phyloP scores from a whole-genome alignment of 495 filamentous ascomycete species.

The Hypoxylon cercidicola region DNA sequence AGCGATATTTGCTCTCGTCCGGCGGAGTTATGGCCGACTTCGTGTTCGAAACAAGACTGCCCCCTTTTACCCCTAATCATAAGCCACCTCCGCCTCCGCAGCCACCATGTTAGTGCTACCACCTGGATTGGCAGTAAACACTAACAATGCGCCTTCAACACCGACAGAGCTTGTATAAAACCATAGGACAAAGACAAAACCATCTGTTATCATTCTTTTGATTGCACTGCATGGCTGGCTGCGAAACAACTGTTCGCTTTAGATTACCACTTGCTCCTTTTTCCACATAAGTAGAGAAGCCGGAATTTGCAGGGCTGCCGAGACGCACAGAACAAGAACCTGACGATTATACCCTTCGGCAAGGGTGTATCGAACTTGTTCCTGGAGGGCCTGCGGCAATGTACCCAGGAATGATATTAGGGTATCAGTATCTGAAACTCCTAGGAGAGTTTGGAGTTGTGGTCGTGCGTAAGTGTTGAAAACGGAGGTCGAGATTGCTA shows the following conservation, averaged over 20 bases:
- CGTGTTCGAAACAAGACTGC: too few species aligned
- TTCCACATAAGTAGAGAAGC: slow-evolving; percentile 33
- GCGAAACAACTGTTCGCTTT: background rate
- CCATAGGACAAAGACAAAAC: too few species aligned
- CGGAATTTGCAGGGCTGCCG: slow-evolving; percentile 32
- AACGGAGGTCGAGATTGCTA: slow-evolving; percentile 32
- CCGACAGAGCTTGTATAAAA: too few species aligned
- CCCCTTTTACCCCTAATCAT: too few species aligned
- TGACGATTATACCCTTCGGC: slow-evolving; percentile 35
- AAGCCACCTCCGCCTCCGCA: too few species aligned
- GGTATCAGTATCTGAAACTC: background rate
- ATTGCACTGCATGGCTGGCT: too few species aligned
- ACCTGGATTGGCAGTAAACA: too few species aligned
- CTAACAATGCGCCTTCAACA: too few species aligned
- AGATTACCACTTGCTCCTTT: slow-evolving; percentile 21
- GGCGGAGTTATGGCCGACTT: too few species aligned
- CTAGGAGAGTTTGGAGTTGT: slow-evolving; percentile 4
- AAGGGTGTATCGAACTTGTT: slow-evolving; percentile 4
- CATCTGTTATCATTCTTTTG: too few species aligned
- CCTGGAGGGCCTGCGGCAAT: slow-evolving; percentile 12
- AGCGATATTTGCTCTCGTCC: too few species aligned
- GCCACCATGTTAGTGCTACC: too few species aligned
- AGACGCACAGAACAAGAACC: slow-evolving; percentile 29
- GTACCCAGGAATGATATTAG: background rate
- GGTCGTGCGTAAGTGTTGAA: slow-evolving; percentile 30